A percentile compares a stretch with the other conserved stretches of the same genome.
Evolutionary conservation across 2,329 filamentous ascomycete species (phyloP).

Genomic region (Plectosphaerella sp.): DNA sequence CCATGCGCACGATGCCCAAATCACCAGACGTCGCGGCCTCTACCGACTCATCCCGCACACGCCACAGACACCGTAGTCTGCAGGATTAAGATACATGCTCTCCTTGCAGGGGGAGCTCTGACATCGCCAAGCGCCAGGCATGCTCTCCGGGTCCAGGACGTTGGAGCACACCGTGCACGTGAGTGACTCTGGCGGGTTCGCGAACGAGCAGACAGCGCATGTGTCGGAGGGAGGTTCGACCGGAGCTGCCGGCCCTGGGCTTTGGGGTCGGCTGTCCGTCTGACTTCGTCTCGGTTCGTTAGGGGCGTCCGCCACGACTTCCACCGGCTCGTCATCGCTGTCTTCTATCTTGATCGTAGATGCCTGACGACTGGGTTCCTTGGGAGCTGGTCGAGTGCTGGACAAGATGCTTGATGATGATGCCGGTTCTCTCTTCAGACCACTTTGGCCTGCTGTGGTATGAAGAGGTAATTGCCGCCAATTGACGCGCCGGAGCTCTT

Average conservation of each 20-base stretch:
- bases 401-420: too few species aligned
- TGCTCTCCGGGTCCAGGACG: constrained; percentile 53
- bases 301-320: not conserved
- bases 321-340: not conserved
- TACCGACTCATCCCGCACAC: constrained; percentile 51
- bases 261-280: too few species aligned
- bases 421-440: too few species aligned
- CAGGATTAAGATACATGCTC: constrained; percentile 61
- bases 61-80: constrained; percentile 66
- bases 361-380: too few species aligned
- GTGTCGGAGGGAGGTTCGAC: not conserved
- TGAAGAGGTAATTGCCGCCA: constrained; percentile 11
- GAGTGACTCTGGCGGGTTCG: constrained; percentile 48
- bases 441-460: not conserved
- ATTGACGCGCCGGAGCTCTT: constrained; percentile 52
- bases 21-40: too few species aligned
- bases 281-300: not conserved
- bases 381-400: too few species aligned
- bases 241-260: too few species aligned
- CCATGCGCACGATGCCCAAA: too few species aligned
- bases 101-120: constrained; percentile 47
- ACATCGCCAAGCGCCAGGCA: constrained; percentile 62
- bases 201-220: constrained; percentile 66
- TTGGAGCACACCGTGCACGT: constrained; percentile 69
- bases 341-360: constrained; percentile 1